Evolutionary conservation across 495 filamentous ascomycete species (phyloP), one percentile per base, ranked within the genome.

Genomic region (Penicillium chermesinum): DNA sequence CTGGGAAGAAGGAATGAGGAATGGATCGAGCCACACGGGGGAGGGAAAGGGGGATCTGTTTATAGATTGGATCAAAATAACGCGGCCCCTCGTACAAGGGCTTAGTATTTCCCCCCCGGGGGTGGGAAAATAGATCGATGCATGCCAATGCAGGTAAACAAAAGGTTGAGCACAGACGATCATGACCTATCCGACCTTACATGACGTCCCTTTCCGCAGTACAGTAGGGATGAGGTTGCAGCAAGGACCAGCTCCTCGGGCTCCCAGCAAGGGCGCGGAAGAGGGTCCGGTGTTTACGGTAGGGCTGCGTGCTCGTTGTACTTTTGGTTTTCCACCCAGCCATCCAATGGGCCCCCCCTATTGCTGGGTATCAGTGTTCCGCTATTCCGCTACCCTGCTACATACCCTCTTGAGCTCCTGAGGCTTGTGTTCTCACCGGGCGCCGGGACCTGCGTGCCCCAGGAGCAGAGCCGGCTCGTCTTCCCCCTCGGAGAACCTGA

Each of bases 61-160:
- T 73, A 73, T 73, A 70, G 52, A 64, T 22, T 50, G 38, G 33
- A 57, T 50, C 53, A 64, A 66, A 62, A 59, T 57, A 59, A 52
- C 54, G 48, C 40, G 20, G 20, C 40, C 30, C 38, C 38, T 40
- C 38, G n/a, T 19, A 14, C 39, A 22, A 19, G 30, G 16, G 48
- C 8, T 22, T 55, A 61, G 56, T n/a, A 13, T 41, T 41, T n/a
- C 50, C 59, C 52, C n/a, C n/a, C n/a, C n/a, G n/a, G 49, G 56
- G 61, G 61, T 53, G 55, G 42, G 50, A 36, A 30, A 30, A 30
- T 10, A 30, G 43, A 42, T 53, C 48, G 61, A 61, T 62, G 67
- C 70, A 74, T 74, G 61, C 69, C 69, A 67, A 63, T 69, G 68
- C 64, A 58, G 53, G 66, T 72, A 71, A 74, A 74, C 71, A 74